Evolutionary conservation across 768 basidiomycete species (phyloP), one percentile per base, ranked within the genome.

Genomic region (Russula virescens): DNA sequence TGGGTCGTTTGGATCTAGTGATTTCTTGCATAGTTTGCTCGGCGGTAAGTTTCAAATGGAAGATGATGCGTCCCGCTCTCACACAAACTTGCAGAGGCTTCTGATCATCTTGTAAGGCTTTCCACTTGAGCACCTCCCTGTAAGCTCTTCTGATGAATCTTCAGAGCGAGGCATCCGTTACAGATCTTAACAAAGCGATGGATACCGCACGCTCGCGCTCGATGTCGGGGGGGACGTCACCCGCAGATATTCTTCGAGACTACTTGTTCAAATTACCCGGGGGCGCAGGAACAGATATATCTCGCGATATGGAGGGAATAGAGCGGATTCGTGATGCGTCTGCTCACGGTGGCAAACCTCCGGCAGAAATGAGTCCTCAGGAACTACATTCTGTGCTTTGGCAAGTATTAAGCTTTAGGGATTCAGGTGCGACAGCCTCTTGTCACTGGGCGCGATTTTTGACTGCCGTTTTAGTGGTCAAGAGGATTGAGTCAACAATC

Each of bases 321-420:
- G 75, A 88, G 16, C 81, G 83, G 0, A 82, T 80, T 0, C 78
- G 82, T 1, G 67, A 70, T 51, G 75, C 78, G n/a, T 75, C 57
- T 18, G 42, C 51, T 42, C 65, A 76, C 11, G 85, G 84, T 0
- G 88, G 87, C 5, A 88, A 85, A 72, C 76, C 79, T 16, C 89
- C 94, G 0, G 83, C 86, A 64, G 82, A 89, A 19, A 91, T 98
- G 92, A 85, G 76, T 55, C 93, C 94, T 4, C 91, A 95, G 74
- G 92, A 98, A 73, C 68, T 96, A 54, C 91, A 94, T 72, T 75
- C 82, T 1, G 83, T 86, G 3, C 75, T 95, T 23, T 95, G 93
- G 92, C 84, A 91, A 74, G 84, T 96, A 7, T 73, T 98, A 71
- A 85, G 79, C 28, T 95, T 95, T 75, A 80, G 92, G 54, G 94